phyloP scores from a whole-genome alignment of 495 filamentous ascomycete species.

The Cudoniella acicularis region DNA sequence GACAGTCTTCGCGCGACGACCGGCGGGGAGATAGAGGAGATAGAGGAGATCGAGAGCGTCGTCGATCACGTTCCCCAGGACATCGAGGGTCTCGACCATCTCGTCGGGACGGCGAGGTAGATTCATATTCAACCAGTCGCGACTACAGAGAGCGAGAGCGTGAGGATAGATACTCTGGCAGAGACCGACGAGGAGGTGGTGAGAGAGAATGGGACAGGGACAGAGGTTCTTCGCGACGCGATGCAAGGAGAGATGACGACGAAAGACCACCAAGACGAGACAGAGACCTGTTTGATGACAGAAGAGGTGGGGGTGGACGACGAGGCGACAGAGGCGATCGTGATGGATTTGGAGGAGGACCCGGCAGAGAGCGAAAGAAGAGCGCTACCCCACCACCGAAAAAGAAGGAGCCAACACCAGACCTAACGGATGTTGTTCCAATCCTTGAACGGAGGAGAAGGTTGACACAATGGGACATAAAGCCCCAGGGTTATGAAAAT shows the following conservation, averaged over 20 bases:
- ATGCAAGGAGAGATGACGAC: slow-evolving; percentile 58
- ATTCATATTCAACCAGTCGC: slow-evolving; percentile 86
- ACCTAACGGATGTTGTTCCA: slow-evolving; percentile 79
- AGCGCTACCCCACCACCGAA: slow-evolving; percentile 78
- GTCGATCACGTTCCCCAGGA: slow-evolving; percentile 71
- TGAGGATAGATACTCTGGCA: slow-evolving; percentile 77
- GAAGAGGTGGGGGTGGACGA: slow-evolving; percentile 50
- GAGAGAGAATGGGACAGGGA: slow-evolving; percentile 72
- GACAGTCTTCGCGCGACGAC: slow-evolving; percentile 47
- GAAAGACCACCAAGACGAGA: slow-evolving; percentile 59
- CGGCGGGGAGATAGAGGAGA: slow-evolving; percentile 41
- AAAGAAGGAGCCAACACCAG: slow-evolving; percentile 92
- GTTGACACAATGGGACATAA: slow-evolving; percentile 98
- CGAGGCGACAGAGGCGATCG: slow-evolving; percentile 42
- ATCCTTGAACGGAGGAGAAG: slow-evolving; percentile 81
- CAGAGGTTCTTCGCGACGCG: slow-evolving; percentile 52
- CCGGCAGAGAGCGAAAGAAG: slow-evolving; percentile 64
- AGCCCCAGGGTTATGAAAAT: slow-evolving; percentile 96
- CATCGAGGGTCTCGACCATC: slow-evolving; percentile 54
- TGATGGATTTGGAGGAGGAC: slow-evolving; percentile 41
- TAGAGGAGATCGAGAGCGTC: slow-evolving; percentile 46
- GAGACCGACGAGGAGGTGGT: slow-evolving; percentile 47
- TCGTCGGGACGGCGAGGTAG: slow-evolving; percentile 63
- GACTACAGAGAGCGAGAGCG: slow-evolving; percentile 88
- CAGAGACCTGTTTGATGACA: slow-evolving; percentile 62